Evolutionary conservation across 257 asterid genomes (phyloP).

Genomic region (Petrea volubilis): DNA sequence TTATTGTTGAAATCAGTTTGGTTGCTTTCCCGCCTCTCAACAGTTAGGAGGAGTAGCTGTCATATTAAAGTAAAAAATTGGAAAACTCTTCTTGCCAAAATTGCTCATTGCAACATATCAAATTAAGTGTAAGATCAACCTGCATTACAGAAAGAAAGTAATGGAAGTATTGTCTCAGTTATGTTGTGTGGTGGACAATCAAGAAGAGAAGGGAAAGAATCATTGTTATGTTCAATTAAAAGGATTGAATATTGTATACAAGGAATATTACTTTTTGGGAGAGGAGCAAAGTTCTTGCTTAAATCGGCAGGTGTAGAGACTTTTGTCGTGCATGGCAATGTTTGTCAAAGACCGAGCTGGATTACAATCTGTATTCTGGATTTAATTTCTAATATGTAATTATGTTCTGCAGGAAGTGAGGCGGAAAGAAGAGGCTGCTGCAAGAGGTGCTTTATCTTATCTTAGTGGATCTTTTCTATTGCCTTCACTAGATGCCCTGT

Average conservation of each 20-base stretch:
- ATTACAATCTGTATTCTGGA: neutral
- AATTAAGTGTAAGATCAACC: conserved; percentile 1
- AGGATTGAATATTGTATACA: neutral
- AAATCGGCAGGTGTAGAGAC: neutral
- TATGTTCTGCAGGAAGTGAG: conserved; percentile 60
- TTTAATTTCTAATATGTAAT: neutral
- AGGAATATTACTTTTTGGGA: neutral
- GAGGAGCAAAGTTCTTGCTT: neutral
- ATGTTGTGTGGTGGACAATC: neutral
- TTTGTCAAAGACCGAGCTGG: neutral
- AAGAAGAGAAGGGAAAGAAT: neutral
- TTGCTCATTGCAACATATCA: too few relatives aligned
- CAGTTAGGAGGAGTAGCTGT: neutral
- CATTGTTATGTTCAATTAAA: neutral
- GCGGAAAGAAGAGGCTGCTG: conserved; percentile 88
- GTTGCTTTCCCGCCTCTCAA: neutral
- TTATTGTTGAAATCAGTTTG: too few relatives aligned
- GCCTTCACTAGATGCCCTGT: neutral
- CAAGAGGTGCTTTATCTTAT: conserved; percentile 60
- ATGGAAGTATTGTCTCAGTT: neutral
- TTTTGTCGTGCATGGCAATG: neutral
- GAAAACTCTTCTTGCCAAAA: neutral
- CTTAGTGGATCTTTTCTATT: conserved; percentile 9
- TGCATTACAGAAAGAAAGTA: conserved; percentile 3
- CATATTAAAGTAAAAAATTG: neutral